Percentiles rank a stretch among this genome's conserved stretches.
phyloP scores from a whole-genome alignment of 331 rosid species.

The Pyrus hybrid region DNA sequence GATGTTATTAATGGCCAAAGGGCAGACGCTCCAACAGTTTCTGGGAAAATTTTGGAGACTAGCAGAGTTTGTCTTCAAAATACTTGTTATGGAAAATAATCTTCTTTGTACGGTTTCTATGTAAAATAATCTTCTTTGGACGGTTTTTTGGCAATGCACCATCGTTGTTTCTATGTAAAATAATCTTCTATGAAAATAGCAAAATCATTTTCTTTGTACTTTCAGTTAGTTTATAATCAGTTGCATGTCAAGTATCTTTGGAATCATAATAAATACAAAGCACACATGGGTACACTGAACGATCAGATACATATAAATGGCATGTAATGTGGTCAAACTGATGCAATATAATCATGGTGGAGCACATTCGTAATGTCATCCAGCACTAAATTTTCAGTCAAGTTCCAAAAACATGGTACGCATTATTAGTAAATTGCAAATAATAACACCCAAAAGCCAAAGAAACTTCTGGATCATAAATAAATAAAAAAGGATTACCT shows the following conservation, averaged over 20 bases:
- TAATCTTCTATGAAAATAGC: neutral
- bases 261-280: too few species aligned
- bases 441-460: neutral
- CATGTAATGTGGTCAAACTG: neutral
- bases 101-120: too few species aligned
- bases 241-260: too few species aligned
- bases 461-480: neutral
- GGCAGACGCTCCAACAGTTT: neutral
- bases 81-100: too few species aligned
- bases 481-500: constrained; percentile 32
- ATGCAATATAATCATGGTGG: too few species aligned
- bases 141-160: neutral
- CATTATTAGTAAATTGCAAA: neutral
- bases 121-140: too few species aligned
- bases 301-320: too few species aligned
- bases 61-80: neutral
- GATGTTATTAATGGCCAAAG: neutral
- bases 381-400: neutral
- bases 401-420: neutral
- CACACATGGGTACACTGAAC: too few species aligned
- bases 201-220: neutral
- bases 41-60: neutral
- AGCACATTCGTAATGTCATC: neutral
- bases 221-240: too few species aligned
- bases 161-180: neutral